phyloP scores from a whole-genome alignment of 805 yeast genomes.

The Saccharomycopsis amapae region DNA sequence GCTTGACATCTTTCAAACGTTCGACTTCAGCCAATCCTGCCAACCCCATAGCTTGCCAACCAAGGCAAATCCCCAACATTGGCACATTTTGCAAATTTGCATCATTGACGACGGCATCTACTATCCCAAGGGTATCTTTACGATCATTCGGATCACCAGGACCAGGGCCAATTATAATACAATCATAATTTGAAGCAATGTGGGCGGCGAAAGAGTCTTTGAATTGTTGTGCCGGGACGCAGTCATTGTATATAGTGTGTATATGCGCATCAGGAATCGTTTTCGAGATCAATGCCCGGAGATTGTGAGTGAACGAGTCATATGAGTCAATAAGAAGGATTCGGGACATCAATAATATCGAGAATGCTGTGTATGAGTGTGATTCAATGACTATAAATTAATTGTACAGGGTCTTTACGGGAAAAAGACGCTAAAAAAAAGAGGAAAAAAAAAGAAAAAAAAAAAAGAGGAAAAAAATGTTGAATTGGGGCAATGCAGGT shows the following conservation, averaged over 20 bases:
- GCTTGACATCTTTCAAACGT: slow-evolving; percentile 55
- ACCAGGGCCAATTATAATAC: slow-evolving; percentile 90
- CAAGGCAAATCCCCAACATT: slow-evolving; percentile 85
- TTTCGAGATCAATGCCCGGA: slow-evolving; percentile 51
- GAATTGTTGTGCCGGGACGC: slow-evolving; percentile 31
- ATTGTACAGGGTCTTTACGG: too few species aligned
- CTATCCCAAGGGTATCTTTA: slow-evolving; percentile 60
- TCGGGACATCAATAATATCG: too few species aligned
- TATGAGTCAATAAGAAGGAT: slow-evolving; percentile 83
- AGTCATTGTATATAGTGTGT: slow-evolving; percentile 56
- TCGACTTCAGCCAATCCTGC: slow-evolving; percentile 46
- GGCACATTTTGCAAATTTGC: slow-evolving; percentile 38
- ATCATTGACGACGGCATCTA: slow-evolving; percentile 30
- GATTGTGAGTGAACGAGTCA: slow-evolving; percentile 89
- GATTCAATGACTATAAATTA: too few species aligned
- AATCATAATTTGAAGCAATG: slow-evolving; percentile 41
- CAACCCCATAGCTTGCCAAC: slow-evolving; percentile 78
- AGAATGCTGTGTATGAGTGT: too few species aligned
- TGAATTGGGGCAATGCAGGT: too few species aligned
- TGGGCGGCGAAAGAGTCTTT: slow-evolving; percentile 30
- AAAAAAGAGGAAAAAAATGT: too few species aligned
- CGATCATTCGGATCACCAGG: slow-evolving; percentile 79
- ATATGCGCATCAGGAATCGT: slow-evolving; percentile 38
- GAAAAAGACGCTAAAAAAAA: too few species aligned
- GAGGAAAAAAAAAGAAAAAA: too few species aligned